These are phyloP conservation scores for Desmodesmus armatus DNA, from an alignment of 139 green algal species.

Conservation along the genomic window DNA sequence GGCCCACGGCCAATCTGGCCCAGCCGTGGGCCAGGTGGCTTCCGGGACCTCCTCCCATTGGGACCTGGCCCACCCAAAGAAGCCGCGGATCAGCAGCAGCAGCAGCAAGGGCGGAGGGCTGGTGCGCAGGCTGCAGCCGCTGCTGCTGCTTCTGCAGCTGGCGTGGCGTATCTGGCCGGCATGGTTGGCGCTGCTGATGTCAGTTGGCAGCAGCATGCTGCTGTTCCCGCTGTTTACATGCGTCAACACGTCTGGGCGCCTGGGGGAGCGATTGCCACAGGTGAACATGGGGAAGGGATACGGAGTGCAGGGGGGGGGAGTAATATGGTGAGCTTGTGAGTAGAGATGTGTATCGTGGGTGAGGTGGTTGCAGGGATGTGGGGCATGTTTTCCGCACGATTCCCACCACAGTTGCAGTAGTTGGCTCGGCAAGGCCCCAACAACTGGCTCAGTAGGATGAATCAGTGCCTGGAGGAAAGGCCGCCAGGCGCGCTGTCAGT, in stretches of 20 bases:
- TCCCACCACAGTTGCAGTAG: not conserved
- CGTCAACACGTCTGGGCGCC: constrained; percentile 60
- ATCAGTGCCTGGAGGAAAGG: too few species aligned
- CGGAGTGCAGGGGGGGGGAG: too few species aligned
- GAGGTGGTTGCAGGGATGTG: too few species aligned
- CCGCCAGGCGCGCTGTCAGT: too few species aligned
- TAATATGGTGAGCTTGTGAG: too few species aligned
- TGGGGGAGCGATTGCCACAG: constrained; percentile 69
- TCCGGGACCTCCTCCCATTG: too few species aligned
- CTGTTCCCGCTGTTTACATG: constrained; percentile 88
- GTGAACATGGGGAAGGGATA: too few species aligned
- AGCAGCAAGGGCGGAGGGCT: not conserved
- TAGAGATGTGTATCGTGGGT: too few species aligned
- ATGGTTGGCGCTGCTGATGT: constrained; percentile 40
- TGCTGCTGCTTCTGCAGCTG: constrained; percentile 35
- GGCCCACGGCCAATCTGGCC: too few species aligned
- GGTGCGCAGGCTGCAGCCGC: not conserved
- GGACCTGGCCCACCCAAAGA: not conserved
- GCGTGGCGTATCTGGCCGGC: constrained; percentile 47
- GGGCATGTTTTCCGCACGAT: too few species aligned
- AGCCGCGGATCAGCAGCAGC: not conserved
- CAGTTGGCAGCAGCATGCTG: constrained; percentile 67
- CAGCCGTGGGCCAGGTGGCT: too few species aligned
- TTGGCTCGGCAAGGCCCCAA: not conserved
- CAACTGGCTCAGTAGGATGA: too few species aligned